These are phyloP conservation scores for Talaromyces wortmannii DNA, from an alignment of 495 filamentous ascomycete species.

Conservation along the genomic window DNA sequence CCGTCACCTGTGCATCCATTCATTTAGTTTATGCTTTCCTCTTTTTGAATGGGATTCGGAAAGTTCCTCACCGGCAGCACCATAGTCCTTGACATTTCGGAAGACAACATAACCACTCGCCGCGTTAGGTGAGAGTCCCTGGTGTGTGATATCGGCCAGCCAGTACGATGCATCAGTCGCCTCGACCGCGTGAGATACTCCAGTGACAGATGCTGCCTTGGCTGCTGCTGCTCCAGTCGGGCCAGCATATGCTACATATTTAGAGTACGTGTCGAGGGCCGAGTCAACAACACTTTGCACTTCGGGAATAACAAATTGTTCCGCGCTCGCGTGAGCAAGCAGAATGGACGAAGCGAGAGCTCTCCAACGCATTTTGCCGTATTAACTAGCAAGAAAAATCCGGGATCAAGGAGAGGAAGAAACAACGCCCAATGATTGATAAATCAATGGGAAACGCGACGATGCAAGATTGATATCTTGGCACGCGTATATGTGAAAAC, in stretches of 20 bases:
- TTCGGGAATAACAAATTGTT: constrained; percentile 13
- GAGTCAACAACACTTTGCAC: constrained; percentile 15
- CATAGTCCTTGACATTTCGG: constrained; percentile 52
- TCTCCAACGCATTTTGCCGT: background rate
- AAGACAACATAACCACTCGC: constrained; percentile 41
- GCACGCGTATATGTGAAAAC: too few species aligned
- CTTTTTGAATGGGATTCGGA: constrained; percentile 1
- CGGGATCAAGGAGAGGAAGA: background rate
- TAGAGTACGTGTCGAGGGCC: constrained; percentile 8
- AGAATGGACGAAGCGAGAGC: constrained; percentile 4
- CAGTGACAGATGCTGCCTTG: background rate
- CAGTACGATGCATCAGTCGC: constrained; percentile 46
- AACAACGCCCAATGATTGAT: background rate
- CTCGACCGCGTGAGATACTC: constrained; percentile 10
- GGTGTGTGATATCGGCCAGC: constrained; percentile 59
- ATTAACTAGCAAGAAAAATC: background rate
- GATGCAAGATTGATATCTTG: too few species aligned
- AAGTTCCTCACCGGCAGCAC: constrained; percentile 38
- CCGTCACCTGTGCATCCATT: constrained; percentile 40
- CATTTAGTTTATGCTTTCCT: background rate
- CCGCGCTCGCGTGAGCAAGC: constrained; percentile 14
- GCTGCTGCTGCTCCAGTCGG: constrained; percentile 7
- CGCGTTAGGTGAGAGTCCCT: constrained; percentile 42
- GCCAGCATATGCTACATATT: constrained; percentile 8
- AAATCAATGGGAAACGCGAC: too few species aligned